Percentiles rank a stretch among this genome's conserved stretches.
phyloP scores from a whole-genome alignment of 2,329 filamentous ascomycete species.

The Chrysosporium keratinophilum region DNA sequence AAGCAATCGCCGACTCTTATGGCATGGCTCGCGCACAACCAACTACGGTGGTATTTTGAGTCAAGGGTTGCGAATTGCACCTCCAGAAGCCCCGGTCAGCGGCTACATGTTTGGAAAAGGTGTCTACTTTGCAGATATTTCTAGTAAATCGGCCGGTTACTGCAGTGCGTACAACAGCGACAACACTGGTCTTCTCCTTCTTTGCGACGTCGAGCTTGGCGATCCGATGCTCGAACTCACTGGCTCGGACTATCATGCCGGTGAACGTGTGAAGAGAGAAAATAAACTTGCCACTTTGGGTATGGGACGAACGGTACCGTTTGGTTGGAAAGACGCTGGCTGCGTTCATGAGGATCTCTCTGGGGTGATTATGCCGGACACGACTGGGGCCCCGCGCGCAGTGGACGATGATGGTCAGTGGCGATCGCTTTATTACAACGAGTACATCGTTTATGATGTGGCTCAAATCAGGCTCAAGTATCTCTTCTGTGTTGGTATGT shows the following conservation, averaged over 20 bases:
- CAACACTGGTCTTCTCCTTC: constrained; percentile 62
- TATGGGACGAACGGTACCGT: constrained; percentile 54
- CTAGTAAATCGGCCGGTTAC: constrained; percentile 71
- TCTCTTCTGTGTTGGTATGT: constrained; percentile 36
- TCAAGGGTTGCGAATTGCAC: constrained; percentile 82
- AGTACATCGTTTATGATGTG: constrained; percentile 42
- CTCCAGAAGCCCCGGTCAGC: constrained; percentile 60
- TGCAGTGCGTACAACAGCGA: constrained; percentile 54
- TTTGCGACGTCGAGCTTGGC: constrained; percentile 77
- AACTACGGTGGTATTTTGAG: constrained; percentile 82
- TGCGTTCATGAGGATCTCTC: constrained; percentile 54
- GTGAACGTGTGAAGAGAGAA: constrained; percentile 48
- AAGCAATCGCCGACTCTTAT: constrained; percentile 66
- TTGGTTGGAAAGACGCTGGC: constrained; percentile 63
- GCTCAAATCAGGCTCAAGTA: constrained; percentile 40
- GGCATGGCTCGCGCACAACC: constrained; percentile 75
- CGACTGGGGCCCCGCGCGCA: not conserved
- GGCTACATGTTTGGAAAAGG: constrained; percentile 90
- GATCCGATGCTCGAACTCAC: constrained; percentile 59
- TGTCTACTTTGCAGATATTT: constrained; percentile 79
- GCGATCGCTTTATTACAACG: constrained; percentile 27
- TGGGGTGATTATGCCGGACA: constrained; percentile 54
- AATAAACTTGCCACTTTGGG: constrained; percentile 61
- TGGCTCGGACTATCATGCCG: constrained; percentile 51
- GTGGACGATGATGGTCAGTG: not conserved